A percentile compares a stretch with the other conserved stretches of the same genome.
Evolutionary conservation across 2,329 filamentous ascomycete genomes (phyloP).

Genomic region (Aureobasidium namibiae): DNA sequence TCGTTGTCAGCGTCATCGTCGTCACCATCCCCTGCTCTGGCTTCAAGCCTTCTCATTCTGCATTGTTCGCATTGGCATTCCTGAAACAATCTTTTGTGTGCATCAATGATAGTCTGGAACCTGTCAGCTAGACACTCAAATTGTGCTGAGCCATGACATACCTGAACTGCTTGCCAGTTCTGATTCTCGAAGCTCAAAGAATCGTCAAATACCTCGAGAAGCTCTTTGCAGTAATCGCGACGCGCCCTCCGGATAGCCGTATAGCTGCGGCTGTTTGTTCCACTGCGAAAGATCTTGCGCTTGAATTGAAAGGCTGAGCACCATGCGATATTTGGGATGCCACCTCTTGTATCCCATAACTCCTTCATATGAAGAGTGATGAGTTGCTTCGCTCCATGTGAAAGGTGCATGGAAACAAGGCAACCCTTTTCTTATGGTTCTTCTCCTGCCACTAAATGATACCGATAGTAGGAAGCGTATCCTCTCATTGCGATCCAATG

Average conservation of each 20-base stretch:
- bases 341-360: no score
- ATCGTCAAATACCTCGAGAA: not conserved
- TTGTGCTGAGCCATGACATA: not conserved
- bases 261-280: not conserved
- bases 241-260: not conserved
- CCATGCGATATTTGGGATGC: no score
- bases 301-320: no score
- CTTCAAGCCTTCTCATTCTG: no score
- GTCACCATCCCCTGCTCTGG: not conserved
- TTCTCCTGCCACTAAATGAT: no score
- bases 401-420: no score
- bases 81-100: not conserved
- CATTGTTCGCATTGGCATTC: not conserved
- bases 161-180: not conserved
- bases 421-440: no score
- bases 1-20: not conserved
- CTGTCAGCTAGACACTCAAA: not conserved
- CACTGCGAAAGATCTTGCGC: not conserved
- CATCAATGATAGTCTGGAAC: not conserved
- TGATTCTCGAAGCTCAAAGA: not conserved
- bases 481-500: no score
- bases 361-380: no score
- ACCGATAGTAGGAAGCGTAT: no score
- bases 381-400: no score
- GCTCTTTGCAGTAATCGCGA: not conserved